Evolutionary conservation across 106 monocot species (phyloP), one percentile per base, ranked within the genome.

Genomic region (Vanilla planifolia): DNA sequence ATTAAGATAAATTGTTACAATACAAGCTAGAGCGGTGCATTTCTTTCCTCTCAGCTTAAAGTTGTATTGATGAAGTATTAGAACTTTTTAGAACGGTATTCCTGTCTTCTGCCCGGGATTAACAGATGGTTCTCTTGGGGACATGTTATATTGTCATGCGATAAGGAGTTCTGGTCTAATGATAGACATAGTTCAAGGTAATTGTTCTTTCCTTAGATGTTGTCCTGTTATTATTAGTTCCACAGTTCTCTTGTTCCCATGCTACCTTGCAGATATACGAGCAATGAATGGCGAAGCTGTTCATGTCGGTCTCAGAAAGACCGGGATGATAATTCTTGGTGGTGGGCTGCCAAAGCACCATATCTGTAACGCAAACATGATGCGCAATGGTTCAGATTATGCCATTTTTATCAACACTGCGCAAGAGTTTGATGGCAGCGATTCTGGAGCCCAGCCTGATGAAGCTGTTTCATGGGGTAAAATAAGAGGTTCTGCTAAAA

Each of bases 391-490:
- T 46, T 83, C 96, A 16, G 96, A 96, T 55, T 96, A 81, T 77
- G 90, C 90, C 50, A 81, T 96, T 65, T 87, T 81, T 25, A 91
- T 96, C 27, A 96, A 96, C 70, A 96, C 90, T 8, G 86, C 81
- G 27, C 90, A 96, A 59, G 90, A 90, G 60, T 96, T 79, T 79
- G 90, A 90, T 81, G 96, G 96, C 13, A 96, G 96, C 75, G 96
- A 91, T 66, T 96, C 96, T 35, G 96, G 96, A 41, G 96, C 96
- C 28, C 86, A 68, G 23, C 96, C 90, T 48, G 96, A 96, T 61
- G 96, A 96, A 59, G 96, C 90, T 24, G 76, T 96, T 59, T 96
- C 96, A 62, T 91, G 96, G 96, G 96, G 96, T 29, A 90, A 91
- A 57, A 96, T 96, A 65, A 75, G 69, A 70, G 74, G 69, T 48